phyloP scores from a whole-genome alignment of 2,329 filamentous ascomycete genomes.

The Botrytis deweyae region DNA sequence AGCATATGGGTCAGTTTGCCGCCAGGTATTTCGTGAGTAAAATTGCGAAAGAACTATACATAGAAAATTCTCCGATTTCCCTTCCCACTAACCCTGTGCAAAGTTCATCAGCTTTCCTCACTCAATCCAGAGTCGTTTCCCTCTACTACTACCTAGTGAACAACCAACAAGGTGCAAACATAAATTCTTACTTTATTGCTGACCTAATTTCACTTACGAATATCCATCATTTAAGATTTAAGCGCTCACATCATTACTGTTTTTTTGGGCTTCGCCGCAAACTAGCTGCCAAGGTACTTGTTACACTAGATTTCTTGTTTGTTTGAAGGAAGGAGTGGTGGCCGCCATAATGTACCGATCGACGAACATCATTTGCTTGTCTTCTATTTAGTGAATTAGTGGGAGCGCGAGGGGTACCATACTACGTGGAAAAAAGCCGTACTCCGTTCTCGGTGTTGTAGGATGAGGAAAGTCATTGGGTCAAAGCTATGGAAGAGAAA shows the following conservation, averaged over 20 bases:
- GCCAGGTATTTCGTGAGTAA: not conserved
- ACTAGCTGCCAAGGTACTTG: not conserved
- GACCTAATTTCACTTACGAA: not conserved
- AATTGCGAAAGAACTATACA: not conserved
- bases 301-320: conserved; percentile 3
- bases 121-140: not conserved
- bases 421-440: not conserved
- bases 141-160: not conserved
- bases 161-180: not conserved
- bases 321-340: not conserved
- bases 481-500: not conserved
- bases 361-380: not conserved
- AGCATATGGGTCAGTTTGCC: not conserved
- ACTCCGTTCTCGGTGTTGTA: not conserved
- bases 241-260: not conserved
- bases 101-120: not conserved
- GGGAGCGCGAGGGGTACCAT: conserved; percentile 1
- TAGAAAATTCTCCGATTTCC: not conserved
- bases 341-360: not conserved
- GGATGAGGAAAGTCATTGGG: not conserved
- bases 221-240: not conserved
- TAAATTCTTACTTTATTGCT: not conserved
- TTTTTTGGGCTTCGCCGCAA: not conserved
- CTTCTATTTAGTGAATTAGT: not conserved
- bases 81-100: not conserved